phyloP scores from a whole-genome alignment of 108 stramenopile genomes.

The Seminavis robusta region DNA sequence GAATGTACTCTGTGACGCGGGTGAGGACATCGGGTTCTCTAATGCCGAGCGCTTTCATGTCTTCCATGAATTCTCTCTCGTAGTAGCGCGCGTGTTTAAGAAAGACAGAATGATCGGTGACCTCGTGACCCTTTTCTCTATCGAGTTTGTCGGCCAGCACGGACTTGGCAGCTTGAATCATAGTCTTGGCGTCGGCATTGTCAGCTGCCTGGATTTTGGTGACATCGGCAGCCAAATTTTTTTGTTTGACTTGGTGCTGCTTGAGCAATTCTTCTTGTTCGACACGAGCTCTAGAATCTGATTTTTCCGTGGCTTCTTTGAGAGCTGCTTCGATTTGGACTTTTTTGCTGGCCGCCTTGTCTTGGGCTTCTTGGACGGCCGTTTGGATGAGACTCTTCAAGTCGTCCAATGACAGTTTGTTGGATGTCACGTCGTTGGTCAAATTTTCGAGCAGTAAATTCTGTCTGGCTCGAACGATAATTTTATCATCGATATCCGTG shows the following conservation, averaged over 20 bases:
- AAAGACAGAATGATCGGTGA: slow-evolving; percentile 76
- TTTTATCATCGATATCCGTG: slow-evolving; percentile 99
- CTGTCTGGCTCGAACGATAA: slow-evolving; percentile 85
- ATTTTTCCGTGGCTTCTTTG: slow-evolving; percentile 43
- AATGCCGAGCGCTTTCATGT: slow-evolving; percentile 90
- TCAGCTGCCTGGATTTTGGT: slow-evolving; percentile 27
- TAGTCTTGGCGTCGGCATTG: slow-evolving; percentile 5
- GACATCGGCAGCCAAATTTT: slow-evolving; percentile 39
- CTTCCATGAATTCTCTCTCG: slow-evolving; percentile 95
- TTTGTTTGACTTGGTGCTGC: slow-evolving; percentile 43
- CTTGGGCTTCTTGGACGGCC: slow-evolving; percentile 46
- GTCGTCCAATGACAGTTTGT: background rate
- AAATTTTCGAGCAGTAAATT: slow-evolving; percentile 47
- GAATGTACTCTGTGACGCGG: slow-evolving; percentile 94
- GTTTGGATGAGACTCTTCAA: slow-evolving; percentile 22
- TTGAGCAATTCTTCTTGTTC: slow-evolving; percentile 53
- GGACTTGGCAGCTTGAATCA: slow-evolving; percentile 46
- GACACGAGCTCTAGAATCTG: slow-evolving; percentile 41
- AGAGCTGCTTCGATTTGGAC: slow-evolving; percentile 30
- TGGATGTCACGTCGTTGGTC: slow-evolving; percentile 9
- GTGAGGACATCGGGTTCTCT: slow-evolving; percentile 86
- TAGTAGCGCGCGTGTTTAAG: slow-evolving; percentile 79
- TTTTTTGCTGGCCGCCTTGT: slow-evolving; percentile 56
- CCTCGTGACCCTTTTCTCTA: slow-evolving; percentile 52
- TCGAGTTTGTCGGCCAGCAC: slow-evolving; percentile 70